Evolutionary conservation across 441 rosid species (phyloP).

Genomic region (Flueggea neowawraea): DNA sequence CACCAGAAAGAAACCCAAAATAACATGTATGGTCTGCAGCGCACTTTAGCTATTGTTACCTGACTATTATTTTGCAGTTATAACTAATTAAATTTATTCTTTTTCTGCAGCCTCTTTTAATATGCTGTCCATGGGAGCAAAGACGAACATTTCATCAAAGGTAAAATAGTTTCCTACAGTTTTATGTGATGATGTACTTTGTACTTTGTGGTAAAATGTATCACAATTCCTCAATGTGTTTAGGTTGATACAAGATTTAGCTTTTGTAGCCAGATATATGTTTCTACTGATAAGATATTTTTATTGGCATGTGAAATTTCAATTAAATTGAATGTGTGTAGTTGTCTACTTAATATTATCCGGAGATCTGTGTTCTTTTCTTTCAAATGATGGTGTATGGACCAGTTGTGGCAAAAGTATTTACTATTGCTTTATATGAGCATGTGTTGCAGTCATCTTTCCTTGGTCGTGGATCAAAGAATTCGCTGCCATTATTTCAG

Average conservation of each 20-base stretch:
- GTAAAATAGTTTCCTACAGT: constrained; percentile 31
- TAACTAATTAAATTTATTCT: neutral
- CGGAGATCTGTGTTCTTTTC: too few relatives aligned
- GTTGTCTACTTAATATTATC: too few relatives aligned
- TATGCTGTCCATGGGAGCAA: constrained; percentile 42
- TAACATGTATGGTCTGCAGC: constrained; percentile 47
- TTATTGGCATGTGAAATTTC: too few relatives aligned
- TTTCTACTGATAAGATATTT: too few relatives aligned
- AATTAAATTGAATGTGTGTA: too few relatives aligned
- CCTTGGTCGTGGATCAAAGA: constrained; percentile 51
- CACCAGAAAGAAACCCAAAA: constrained; percentile 52
- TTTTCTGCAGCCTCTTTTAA: constrained; percentile 52
- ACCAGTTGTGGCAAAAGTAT: neutral
- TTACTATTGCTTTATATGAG: constrained; percentile 7
- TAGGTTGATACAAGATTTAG: neutral
- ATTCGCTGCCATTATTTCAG: constrained; percentile 45
- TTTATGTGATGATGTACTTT: neutral
- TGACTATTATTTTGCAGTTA: constrained; percentile 9
- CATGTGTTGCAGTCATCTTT: constrained; percentile 77
- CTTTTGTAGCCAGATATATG: too few relatives aligned
- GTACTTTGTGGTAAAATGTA: neutral
- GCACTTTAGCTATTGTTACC: constrained; percentile 7
- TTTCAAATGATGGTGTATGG: too few relatives aligned
- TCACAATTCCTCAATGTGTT: neutral
- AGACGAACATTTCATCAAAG: constrained; percentile 47